Evolutionary conservation across 1,284 basidiomycete genomes (phyloP), one percentile per base, ranked within the genome.

Genomic region (Ceratobasidium sp.): DNA sequence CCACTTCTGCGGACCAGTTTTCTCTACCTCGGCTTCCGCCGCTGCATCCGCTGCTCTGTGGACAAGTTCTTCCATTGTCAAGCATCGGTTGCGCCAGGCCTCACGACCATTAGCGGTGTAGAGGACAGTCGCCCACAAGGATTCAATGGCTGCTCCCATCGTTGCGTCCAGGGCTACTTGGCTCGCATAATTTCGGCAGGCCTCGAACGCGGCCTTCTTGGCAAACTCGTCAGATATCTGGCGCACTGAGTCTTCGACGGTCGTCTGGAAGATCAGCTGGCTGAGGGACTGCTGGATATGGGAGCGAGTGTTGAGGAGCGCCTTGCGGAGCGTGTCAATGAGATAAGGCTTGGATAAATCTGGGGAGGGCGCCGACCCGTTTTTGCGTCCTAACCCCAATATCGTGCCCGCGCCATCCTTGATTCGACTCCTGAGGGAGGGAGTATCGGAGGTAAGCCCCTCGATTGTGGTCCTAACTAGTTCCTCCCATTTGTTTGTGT

Each of bases 111-210:
- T 30, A n/a, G 30, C 38, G 23, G 50, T 30, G 20, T 20, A 2
- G 2, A 76, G 48, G 10, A 66, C 66, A 1, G n/a, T 67, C 1
- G 38, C n/a, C 74, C 74, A 76, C 74, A 76, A 67, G 3, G 35
- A 14, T 38, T 76, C 62, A 12, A 76, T 48, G 16, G 67, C 74
- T 18, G 62, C 64, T 16, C 57, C 64, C 74, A 67, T 76, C 23
- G 74, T 50, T 12, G 74, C 64, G 27, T 76, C 74, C 16, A 52
- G 64, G 8, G 74, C 74, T 2, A 52, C 74, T 6, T 48, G 74
- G 6, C 44, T 33, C 5, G 74, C 74, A 57, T 76, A 62, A 23
- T 44, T 59, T 12, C 62, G 52, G 6, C 64, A 41, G 16, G 64
- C 64, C 8, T 44, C 18, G 14, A 0, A 2, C 14, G 74, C 64